A percentile compares a stretch with the other conserved stretches of the same genome.
Evolutionary conservation across 768 basidiomycete genomes (phyloP).

Genomic region (Lactarius psammicola): DNA sequence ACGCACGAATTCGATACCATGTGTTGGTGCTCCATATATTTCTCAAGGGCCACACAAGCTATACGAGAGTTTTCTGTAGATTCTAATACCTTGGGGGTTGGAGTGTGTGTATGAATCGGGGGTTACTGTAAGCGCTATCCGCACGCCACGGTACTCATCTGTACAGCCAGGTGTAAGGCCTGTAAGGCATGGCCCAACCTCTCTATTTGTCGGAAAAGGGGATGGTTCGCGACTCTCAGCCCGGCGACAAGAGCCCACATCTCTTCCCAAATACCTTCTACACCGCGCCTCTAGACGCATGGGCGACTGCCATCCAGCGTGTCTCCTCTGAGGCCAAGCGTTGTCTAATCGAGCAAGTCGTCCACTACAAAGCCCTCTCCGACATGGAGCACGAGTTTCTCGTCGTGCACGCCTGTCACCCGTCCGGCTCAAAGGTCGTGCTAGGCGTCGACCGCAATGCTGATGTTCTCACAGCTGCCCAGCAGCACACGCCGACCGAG

Average conservation of each 20-base stretch:
- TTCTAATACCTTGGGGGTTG: no score
- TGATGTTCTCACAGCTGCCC: neutral
- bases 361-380: constrained; percentile 25
- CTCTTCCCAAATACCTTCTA: constrained; percentile 22
- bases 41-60: no score
- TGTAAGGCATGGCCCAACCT: neutral
- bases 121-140: no score
- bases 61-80: no score
- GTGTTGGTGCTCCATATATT: no score
- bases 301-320: constrained; percentile 21
- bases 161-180: no score
- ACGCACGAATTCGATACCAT: no score
- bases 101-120: no score
- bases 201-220: neutral
- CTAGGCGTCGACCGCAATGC: constrained; percentile 30
- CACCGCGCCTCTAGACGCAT: constrained; percentile 17
- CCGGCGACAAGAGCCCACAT: neutral
- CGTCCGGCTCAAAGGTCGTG: constrained; percentile 23
- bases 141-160: no score
- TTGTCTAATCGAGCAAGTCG: constrained; percentile 24
- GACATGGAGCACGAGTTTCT: constrained; percentile 31
- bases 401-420: constrained; percentile 17
- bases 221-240: neutral
- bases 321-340: constrained; percentile 3
- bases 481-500: neutral